Conservation (phyloP, 805 yeast species). For the Kuraishia piskuri region DNA sequence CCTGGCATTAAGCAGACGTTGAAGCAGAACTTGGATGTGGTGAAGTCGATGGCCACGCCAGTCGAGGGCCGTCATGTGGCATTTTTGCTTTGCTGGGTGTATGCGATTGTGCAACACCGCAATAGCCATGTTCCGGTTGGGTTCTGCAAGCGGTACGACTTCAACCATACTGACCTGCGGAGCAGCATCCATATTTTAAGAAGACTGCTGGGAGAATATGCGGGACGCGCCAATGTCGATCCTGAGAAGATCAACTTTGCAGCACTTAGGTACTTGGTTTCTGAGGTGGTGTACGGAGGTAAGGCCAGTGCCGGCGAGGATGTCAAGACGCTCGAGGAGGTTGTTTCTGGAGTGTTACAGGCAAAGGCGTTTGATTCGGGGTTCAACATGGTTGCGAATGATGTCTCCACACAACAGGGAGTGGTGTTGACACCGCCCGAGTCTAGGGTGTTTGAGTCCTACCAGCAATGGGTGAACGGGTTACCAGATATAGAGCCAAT, state of each 20-base stretch:
- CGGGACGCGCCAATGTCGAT: slow-evolving; percentile 26
- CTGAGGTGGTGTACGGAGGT: slow-evolving; percentile 59
- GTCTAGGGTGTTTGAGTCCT: slow-evolving; percentile 24
- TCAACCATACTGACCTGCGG: slow-evolving; percentile 64
- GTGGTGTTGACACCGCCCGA: slow-evolving; percentile 33
- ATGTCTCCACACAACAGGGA: slow-evolving; percentile 14
- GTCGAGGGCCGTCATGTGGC: slow-evolving; percentile 37
- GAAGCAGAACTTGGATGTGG: slow-evolving; percentile 24
- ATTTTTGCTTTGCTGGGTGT: slow-evolving; percentile 63
- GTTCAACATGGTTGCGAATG: slow-evolving; percentile 32
- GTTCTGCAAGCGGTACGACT: slow-evolving; percentile 52
- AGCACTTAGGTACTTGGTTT: slow-evolving; percentile 37
- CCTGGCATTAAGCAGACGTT: slow-evolving; percentile 49
- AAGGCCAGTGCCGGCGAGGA: slow-evolving; percentile 40
- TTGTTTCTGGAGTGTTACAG: slow-evolving; percentile 32
- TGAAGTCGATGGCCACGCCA: slow-evolving; percentile 20
- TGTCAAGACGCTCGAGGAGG: slow-evolving; percentile 20
- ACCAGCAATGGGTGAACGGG: slow-evolving; percentile 37
- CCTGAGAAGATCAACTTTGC: slow-evolving; percentile 48
- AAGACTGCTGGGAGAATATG: slow-evolving; percentile 19
- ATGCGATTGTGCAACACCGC: slow-evolving; percentile 52
- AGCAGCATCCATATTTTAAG: slow-evolving; percentile 38
- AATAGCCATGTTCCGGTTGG: slow-evolving; percentile 55
- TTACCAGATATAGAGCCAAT: slow-evolving; percentile 29
- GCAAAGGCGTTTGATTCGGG: slow-evolving; percentile 28